Conservation (phyloP, 1,284 basidiomycete species). For the Cryptococcus floricola region DNA sequence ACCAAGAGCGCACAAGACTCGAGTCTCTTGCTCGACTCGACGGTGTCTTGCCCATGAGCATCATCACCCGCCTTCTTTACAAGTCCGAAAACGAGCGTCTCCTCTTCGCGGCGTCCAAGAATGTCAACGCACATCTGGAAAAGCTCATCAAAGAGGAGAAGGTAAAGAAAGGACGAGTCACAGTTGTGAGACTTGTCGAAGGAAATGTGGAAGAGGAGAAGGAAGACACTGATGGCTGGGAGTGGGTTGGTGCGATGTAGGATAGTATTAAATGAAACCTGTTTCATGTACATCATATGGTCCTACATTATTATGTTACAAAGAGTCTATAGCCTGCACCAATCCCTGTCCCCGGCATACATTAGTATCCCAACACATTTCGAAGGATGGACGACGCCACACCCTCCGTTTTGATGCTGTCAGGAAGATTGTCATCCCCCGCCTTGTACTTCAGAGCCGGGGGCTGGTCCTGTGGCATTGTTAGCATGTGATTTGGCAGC, state of each 20-base stretch:
- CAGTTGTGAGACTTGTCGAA: conserved; percentile 19
- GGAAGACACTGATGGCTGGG: conserved; percentile 30
- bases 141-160: conserved; percentile 58
- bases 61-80: conserved; percentile 36
- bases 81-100: conserved; percentile 32
- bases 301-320: background rate
- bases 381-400: background rate
- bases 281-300: background rate
- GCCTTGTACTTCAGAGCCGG: no score
- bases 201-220: conserved; percentile 20
- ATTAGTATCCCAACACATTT: background rate
- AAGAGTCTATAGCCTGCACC: background rate
- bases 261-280: background rate
- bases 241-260: conserved; percentile 18
- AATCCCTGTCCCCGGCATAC: background rate
- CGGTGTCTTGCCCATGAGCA: conserved; percentile 16
- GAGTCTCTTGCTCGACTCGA: conserved; percentile 10
- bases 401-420: background rate
- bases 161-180: conserved; percentile 47
- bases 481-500: background rate
- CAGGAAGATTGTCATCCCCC: no score
- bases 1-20: conserved; percentile 10
- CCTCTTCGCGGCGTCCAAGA: conserved; percentile 29
- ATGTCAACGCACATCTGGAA: conserved; percentile 27
- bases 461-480: no score